These are phyloP conservation scores for Pelargonium hybrid DNA, from an alignment of 441 rosid genomes.

Conservation along the genomic window DNA sequence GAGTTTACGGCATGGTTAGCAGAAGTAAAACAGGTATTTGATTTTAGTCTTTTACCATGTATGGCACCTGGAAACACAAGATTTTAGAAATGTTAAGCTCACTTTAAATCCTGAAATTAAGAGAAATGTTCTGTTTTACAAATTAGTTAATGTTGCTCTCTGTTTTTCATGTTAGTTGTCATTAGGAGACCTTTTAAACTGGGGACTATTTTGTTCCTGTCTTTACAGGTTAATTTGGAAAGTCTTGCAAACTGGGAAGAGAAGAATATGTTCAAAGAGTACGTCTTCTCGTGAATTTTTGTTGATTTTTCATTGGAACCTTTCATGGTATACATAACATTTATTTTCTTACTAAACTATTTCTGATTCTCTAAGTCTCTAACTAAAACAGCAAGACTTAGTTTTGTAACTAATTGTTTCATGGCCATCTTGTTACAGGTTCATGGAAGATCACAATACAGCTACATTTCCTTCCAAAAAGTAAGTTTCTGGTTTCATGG, in stretches of 20 bases:
- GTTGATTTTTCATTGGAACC: background rate
- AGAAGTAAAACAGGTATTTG: conserved; percentile 72
- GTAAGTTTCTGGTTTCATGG: conserved; percentile 35
- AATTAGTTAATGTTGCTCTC: background rate
- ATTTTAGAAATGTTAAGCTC: background rate
- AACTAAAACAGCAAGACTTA: no score
- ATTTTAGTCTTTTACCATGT: background rate
- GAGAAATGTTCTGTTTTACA: background rate
- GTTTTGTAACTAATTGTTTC: background rate
- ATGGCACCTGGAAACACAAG: background rate
- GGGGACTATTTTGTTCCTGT: background rate
- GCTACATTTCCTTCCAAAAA: conserved; percentile 92
- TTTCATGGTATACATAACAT: background rate
- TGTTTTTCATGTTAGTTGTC: background rate
- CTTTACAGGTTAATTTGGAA: conserved; percentile 74
- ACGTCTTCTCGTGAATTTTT: conserved; percentile 17
- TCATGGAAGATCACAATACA: conserved; percentile 94
- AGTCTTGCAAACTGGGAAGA: conserved; percentile 92
- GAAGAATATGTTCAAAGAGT: conserved; percentile 90
- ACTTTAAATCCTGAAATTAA: background rate
- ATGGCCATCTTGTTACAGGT: conserved; percentile 33
- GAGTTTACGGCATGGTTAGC: conserved; percentile 95
- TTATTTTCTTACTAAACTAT: background rate
- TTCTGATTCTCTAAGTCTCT: background rate
- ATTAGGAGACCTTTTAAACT: background rate